Evolutionary conservation across 1,139 yeast genomes (phyloP).

Genomic region (Dujonia santamariae): DNA sequence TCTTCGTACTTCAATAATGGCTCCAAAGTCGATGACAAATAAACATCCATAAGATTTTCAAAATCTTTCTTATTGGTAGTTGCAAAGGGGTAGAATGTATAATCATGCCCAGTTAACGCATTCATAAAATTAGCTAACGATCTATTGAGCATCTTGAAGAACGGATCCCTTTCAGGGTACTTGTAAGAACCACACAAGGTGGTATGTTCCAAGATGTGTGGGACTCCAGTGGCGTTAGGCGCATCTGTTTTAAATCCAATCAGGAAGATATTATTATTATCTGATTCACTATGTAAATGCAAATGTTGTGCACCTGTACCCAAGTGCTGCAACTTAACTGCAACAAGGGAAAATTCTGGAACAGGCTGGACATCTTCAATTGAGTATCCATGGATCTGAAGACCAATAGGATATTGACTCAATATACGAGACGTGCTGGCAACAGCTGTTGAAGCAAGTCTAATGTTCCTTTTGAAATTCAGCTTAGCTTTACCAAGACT

Average conservation of each 20-base stretch:
- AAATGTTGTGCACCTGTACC: conserved; percentile 77
- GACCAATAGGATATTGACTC: conserved; percentile 62
- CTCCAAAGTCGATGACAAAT: conserved; percentile 80
- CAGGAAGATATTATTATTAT: conserved; percentile 82
- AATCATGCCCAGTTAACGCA: conserved; percentile 98
- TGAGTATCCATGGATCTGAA: conserved; percentile 58
- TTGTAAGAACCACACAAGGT: conserved; percentile 89
- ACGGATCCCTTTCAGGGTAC: conserved; percentile 94
- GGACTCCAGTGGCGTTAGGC: conserved; percentile 90
- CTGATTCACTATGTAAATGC: conserved; percentile 74
- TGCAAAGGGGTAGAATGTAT: conserved; percentile 93
- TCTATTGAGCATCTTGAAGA: conserved; percentile 93
- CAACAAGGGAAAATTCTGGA: conserved; percentile 80
- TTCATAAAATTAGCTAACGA: conserved; percentile 91
- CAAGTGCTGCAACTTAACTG: conserved; percentile 66
- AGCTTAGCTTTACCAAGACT: too few relatives aligned
- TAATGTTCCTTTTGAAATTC: too few relatives aligned
- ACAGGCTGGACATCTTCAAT: conserved; percentile 62
- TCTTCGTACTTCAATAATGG: conserved; percentile 80
- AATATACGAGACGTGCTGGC: conserved; percentile 13
- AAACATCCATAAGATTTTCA: conserved; percentile 80
- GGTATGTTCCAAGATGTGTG: conserved; percentile 94
- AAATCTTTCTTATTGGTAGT: conserved; percentile 85
- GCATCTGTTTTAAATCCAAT: conserved; percentile 93
- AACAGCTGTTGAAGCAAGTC: too few relatives aligned